Conservation (phyloP, 2,329 filamentous ascomycete genomes). For the Botrytis medusae region DNA sequence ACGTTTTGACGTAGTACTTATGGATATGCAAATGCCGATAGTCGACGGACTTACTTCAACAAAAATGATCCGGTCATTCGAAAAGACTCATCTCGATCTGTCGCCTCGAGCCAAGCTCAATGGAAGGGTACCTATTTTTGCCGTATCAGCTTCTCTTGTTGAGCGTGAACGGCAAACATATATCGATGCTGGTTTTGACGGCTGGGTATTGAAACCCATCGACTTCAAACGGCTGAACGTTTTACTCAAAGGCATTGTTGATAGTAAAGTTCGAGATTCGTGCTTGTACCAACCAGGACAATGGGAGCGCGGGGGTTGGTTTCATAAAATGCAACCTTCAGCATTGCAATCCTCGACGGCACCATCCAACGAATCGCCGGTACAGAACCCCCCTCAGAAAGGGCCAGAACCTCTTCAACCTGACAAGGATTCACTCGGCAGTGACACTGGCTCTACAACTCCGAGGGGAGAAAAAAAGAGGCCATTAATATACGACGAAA, state of each 20-base stretch:
- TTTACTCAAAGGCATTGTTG: constrained; percentile 68
- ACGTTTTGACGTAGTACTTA: constrained; percentile 75
- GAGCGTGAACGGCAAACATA: constrained; percentile 70
- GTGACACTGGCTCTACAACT: background rate
- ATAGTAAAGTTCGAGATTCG: constrained; percentile 56
- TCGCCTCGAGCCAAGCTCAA: constrained; percentile 61
- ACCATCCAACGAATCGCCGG: constrained; percentile 15
- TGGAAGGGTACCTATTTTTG: constrained; percentile 75
- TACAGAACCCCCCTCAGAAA: constrained; percentile 9
- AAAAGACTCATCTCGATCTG: constrained; percentile 55
- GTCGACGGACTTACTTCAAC: constrained; percentile 80
- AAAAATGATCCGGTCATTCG: constrained; percentile 76
- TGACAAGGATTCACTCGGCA: background rate
- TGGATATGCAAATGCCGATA: constrained; percentile 97
- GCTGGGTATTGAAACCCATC: constrained; percentile 87
- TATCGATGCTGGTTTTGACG: constrained; percentile 78
- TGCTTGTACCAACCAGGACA: constrained; percentile 68
- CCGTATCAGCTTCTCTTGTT: constrained; percentile 78
- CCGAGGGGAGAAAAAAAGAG: background rate
- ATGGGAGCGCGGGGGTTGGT: constrained; percentile 91
- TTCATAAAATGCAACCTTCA: constrained; percentile 43
- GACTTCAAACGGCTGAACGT: constrained; percentile 73
- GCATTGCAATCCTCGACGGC: constrained; percentile 13
- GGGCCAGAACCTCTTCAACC: constrained; percentile 8
- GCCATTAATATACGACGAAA: constrained; percentile 12